Evolutionary conservation across 2,329 filamentous ascomycete species (phyloP).

Genomic region (Trichoderma lentiforme): DNA sequence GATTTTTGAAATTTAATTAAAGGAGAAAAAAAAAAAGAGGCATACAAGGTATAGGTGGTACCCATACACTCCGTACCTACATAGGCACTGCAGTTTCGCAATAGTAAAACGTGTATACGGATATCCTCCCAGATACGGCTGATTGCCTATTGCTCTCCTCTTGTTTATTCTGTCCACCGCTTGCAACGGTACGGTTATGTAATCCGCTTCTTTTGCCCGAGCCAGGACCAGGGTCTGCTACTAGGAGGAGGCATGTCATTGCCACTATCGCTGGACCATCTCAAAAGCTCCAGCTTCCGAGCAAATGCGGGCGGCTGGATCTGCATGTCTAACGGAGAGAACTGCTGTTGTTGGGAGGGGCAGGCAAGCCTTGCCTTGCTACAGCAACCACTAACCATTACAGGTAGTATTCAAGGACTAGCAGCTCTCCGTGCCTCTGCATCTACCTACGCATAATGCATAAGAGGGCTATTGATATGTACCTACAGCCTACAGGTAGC

Average conservation of each 20-base stretch:
- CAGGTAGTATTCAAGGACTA: not conserved
- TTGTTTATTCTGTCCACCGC: not conserved
- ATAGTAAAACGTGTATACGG: not conserved
- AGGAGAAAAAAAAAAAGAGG: not conserved
- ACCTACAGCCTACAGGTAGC: not conserved
- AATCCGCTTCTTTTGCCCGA: not conserved
- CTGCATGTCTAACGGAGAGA: constrained; percentile 11
- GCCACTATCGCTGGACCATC: constrained; percentile 6
- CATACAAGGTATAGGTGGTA: not conserved
- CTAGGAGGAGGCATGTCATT: constrained; percentile 2
- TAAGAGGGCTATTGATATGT: constrained; percentile 11
- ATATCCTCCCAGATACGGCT: not conserved
- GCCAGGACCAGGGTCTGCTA: constrained; percentile 1
- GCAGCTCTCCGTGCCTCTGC: not conserved
- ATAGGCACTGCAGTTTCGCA: not conserved
- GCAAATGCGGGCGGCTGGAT: constrained; percentile 11
- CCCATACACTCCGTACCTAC: not conserved
- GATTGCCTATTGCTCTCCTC: not conserved
- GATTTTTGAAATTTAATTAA: not conserved
- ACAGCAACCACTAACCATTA: not conserved
- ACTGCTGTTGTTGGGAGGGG: constrained; percentile 1
- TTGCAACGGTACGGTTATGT: constrained; percentile 3
- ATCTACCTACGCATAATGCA: not conserved
- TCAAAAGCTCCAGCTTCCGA: constrained; percentile 9
- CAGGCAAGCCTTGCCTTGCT: not conserved